Evolutionary conservation across 768 basidiomycete genomes (phyloP), one percentile per base, ranked within the genome.

Genomic region (Tubosaeta sp.): DNA sequence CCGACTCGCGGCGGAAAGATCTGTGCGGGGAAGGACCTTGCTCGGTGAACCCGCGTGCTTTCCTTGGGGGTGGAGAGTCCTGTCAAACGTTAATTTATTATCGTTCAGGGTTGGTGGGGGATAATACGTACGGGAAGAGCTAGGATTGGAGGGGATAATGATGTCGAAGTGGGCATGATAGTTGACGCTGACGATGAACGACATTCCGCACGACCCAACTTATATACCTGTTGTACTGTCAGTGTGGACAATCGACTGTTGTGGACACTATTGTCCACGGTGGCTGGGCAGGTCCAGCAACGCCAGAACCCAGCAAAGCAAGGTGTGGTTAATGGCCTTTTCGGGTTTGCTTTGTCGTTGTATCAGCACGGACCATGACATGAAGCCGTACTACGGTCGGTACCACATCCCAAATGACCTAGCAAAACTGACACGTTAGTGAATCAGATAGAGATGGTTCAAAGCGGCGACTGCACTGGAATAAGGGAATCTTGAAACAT

Each of bases 191-290:
- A 9, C 13, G 16, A 17, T 2, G 17, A n/a, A 14, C 17, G n/a
- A 44, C 22, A 29, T 13, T 1, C 25, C 13, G 35, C 27, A 35
- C 14, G 5, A 10, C 26, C 43, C 27, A 27, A 34, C 27, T 43
- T 61, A 53, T 64, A 64, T 61, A 55, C 26, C 41, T 3, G 26
- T 32, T 41, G 49, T 19, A 6, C 35, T 26, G 27, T 22, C 19
- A 39, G 12, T 46, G 55, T 55, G 58, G 53, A 52, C 45, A 26
- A 47, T 43, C 17, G 14, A 10, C 41, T 29, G 14, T 33, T 29
- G 59, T 61, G 63, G 55, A 42, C 51, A 6, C 31, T 27, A 54
- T 53, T 51, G 58, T 57, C 52, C 51, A 55, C 58, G 26, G 34
- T 45, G 8, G 45, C 17, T 11, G 17, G 19, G 14, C 43, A 50